These are phyloP conservation scores for Gossypium bickii DNA, from an alignment of 345 rosid species.

Conservation along the genomic window DNA sequence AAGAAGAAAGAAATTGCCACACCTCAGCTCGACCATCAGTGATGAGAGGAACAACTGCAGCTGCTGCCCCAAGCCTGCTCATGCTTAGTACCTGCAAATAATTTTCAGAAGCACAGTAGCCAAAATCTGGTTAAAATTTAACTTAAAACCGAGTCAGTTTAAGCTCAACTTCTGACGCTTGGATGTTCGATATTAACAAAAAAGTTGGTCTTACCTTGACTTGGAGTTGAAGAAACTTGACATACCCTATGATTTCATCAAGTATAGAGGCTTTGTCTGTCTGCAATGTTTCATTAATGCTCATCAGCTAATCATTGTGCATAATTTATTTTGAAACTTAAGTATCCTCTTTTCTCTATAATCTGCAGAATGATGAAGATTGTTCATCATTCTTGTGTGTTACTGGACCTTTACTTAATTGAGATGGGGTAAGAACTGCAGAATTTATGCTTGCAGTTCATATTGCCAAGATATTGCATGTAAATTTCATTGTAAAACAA, in stretches of 20 bases:
- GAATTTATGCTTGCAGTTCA: background rate
- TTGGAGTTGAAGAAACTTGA: conserved; percentile 62
- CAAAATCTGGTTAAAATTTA: background rate
- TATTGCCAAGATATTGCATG: background rate
- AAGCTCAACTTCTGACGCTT: background rate
- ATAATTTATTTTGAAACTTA: background rate
- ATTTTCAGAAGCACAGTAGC: conserved; percentile 1
- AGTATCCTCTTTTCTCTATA: background rate
- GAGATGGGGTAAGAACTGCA: background rate
- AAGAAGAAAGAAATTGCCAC: background rate
- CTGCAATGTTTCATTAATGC: conserved; percentile 26
- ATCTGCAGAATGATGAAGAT: background rate
- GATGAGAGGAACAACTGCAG: conserved; percentile 44
- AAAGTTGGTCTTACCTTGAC: conserved; percentile 40
- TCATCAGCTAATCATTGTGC: background rate
- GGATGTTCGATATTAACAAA: background rate
- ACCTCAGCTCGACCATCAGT: conserved; percentile 40
- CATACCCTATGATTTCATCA: conserved; percentile 62
- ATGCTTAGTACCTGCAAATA: conserved; percentile 47
- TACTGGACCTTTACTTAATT: background rate
- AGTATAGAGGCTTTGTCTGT: conserved; percentile 66
- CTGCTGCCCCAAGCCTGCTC: conserved; percentile 53
- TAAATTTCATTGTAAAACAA: background rate
- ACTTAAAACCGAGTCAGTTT: background rate
- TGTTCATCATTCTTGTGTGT: background rate